Percentiles rank a stretch among this genome's conserved stretches.
These are phyloP conservation scores for Fraxinus anomala DNA, from an alignment of 257 asterid species.

Conservation along the genomic window DNA sequence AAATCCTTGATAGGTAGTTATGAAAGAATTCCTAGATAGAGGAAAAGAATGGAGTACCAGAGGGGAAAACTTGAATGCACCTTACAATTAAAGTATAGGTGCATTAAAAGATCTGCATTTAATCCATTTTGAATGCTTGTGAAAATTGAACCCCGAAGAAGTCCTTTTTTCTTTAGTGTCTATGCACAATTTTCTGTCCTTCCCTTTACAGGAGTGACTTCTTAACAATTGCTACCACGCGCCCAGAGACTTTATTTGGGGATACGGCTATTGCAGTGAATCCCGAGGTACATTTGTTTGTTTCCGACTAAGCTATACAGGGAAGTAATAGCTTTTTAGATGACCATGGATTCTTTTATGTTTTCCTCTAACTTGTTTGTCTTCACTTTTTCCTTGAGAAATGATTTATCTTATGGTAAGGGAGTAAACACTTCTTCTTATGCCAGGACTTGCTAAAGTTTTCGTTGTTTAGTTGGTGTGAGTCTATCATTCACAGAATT, in stretches of 20 bases:
- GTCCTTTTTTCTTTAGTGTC: slow-evolving; percentile 15
- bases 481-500: neutral
- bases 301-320: neutral
- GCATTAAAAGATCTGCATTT: slow-evolving; percentile 11
- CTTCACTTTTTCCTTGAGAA: neutral
- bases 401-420: slow-evolving; percentile 11
- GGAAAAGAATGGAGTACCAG: slow-evolving; percentile 7
- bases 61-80: slow-evolving; percentile 24
- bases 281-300: slow-evolving; percentile 65
- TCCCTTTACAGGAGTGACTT: slow-evolving; percentile 66
- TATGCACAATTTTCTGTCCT: neutral
- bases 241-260: slow-evolving; percentile 98
- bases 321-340: slow-evolving; percentile 5
- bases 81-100: slow-evolving; percentile 22
- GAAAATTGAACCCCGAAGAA: neutral
- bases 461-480: neutral
- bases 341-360: slow-evolving; percentile 1
- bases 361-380: slow-evolving; percentile 8
- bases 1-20: neutral
- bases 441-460: neutral
- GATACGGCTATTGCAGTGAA: slow-evolving; percentile 94
- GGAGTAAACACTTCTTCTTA: neutral
- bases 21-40: slow-evolving; percentile 11
- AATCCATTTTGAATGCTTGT: slow-evolving; percentile 4
- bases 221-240: slow-evolving; percentile 93